phyloP scores from a whole-genome alignment of 2,329 filamentous ascomycete species.

The Stemphylium beticola region DNA sequence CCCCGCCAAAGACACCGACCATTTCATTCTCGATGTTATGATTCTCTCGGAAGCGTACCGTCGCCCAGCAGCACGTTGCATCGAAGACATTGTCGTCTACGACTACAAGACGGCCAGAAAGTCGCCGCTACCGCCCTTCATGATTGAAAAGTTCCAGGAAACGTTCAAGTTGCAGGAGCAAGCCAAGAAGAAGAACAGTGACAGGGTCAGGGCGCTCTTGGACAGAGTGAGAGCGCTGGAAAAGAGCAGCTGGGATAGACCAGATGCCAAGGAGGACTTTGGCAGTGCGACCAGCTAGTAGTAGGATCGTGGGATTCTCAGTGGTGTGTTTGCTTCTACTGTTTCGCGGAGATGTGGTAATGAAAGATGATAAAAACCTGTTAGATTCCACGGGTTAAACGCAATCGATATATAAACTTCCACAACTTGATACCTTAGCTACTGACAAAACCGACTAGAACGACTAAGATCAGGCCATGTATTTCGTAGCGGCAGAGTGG shows the following conservation, averaged over 20 bases:
- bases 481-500: not conserved
- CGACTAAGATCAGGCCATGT: not conserved
- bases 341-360: too few species aligned
- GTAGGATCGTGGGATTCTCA: not conserved
- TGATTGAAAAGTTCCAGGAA: slow-evolving; percentile 64
- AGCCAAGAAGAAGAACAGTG: slow-evolving; percentile 60
- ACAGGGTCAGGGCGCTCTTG: slow-evolving; percentile 61
- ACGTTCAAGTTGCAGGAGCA: slow-evolving; percentile 68
- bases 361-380: too few species aligned
- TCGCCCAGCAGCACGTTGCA: slow-evolving; percentile 73
- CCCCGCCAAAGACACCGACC: slow-evolving; percentile 58
- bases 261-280: slow-evolving; percentile 73
- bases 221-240: slow-evolving; percentile 65
- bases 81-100: slow-evolving; percentile 81
- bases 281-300: slow-evolving; percentile 35
- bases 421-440: too few species aligned
- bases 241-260: slow-evolving; percentile 73
- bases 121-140: slow-evolving; percentile 63
- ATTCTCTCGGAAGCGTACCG: slow-evolving; percentile 78
- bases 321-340: too few species aligned
- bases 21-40: slow-evolving; percentile 66
- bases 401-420: too few species aligned
- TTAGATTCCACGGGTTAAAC: too few species aligned
- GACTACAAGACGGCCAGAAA: slow-evolving; percentile 70
- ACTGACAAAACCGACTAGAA: too few species aligned